Conservation (phyloP, 768 basidiomycete genomes). For the Mycena metata region DNA sequence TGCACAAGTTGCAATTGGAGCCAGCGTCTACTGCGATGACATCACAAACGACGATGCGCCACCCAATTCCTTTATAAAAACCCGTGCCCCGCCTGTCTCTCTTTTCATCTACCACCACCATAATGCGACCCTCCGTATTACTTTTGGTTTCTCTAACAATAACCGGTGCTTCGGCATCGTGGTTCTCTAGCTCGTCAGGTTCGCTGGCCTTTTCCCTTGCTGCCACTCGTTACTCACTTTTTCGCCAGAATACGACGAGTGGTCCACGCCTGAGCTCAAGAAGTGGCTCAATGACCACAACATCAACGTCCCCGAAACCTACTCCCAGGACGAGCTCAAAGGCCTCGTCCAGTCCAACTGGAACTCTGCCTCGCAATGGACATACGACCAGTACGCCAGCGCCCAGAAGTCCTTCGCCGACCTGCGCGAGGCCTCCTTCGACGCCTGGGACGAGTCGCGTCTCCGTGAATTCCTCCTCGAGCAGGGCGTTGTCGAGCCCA, state of each 20-base stretch:
- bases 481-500: conserved; percentile 88
- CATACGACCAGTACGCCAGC: conserved; percentile 70
- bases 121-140: conserved; percentile 14
- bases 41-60: too few relatives aligned
- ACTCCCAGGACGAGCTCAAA: conserved; percentile 57
- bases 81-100: too few relatives aligned
- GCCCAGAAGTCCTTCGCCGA: conserved; percentile 75
- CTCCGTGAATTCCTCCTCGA: conserved; percentile 88
- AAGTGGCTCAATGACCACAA: conserved; percentile 79
- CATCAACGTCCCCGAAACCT: conserved; percentile 64
- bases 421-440: conserved; percentile 73
- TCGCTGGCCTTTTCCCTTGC: too few relatives aligned
- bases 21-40: too few relatives aligned
- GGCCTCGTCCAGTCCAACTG: conserved; percentile 74
- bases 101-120: conserved; percentile 5
- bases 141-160: not conserved
- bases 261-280: conserved; percentile 76
- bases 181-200: too few relatives aligned
- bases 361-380: conserved; percentile 66
- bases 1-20: too few relatives aligned
- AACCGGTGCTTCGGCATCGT: conserved; percentile 3
- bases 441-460: conserved; percentile 87
- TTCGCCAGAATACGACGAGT: conserved; percentile 56
- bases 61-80: too few relatives aligned
- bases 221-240: not conserved